phyloP scores from a whole-genome alignment of 2,329 filamentous ascomycete species.

The Sporothrix mexicana region DNA sequence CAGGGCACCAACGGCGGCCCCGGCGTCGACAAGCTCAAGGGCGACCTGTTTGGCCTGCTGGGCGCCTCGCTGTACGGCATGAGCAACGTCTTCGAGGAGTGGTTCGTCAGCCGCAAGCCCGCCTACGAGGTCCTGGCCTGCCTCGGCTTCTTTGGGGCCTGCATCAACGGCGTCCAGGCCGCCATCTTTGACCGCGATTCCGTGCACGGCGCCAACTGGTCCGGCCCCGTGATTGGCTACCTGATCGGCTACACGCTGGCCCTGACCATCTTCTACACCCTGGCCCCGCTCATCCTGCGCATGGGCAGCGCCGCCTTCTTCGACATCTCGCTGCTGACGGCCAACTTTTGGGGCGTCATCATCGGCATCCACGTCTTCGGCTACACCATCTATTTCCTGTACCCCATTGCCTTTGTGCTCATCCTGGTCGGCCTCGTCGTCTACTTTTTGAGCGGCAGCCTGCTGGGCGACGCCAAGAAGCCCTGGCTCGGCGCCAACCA shows the following conservation, averaged over 20 bases:
- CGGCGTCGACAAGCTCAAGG: constrained; percentile 77
- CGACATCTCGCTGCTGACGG: constrained; percentile 91
- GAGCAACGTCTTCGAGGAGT: constrained; percentile 92
- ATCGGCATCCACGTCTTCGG: constrained; percentile 89
- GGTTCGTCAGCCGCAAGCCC: constrained; percentile 83
- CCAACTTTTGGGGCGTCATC: constrained; percentile 96
- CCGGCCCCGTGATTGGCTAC: constrained; percentile 75
- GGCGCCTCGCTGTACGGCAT: constrained; percentile 92
- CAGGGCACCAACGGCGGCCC: constrained; percentile 73
- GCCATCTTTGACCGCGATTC: constrained; percentile 85
- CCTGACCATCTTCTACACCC: constrained; percentile 82
- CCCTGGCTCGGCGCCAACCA: constrained; percentile 92
- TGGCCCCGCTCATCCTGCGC: constrained; percentile 86
- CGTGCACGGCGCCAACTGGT: constrained; percentile 70
- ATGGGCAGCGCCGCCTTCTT: constrained; percentile 93
- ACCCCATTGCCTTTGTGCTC: constrained; percentile 92
- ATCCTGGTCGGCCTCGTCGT: constrained; percentile 85
- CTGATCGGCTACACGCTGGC: constrained; percentile 88
- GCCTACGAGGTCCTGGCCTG: constrained; percentile 94
- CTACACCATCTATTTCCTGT: constrained; percentile 81
- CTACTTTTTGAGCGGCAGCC: constrained; percentile 84
- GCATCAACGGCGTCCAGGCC: constrained; percentile 90
- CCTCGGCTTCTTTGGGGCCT: constrained; percentile 82
- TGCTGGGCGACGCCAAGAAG: constrained; percentile 87
- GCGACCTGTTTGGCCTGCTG: constrained; percentile 88